Percentiles rank a stretch among this genome's conserved stretches.
These are phyloP conservation scores for Linnemannia zychae DNA, from an alignment of 192 early-diverging fungal species.

Conservation along the genomic window DNA sequence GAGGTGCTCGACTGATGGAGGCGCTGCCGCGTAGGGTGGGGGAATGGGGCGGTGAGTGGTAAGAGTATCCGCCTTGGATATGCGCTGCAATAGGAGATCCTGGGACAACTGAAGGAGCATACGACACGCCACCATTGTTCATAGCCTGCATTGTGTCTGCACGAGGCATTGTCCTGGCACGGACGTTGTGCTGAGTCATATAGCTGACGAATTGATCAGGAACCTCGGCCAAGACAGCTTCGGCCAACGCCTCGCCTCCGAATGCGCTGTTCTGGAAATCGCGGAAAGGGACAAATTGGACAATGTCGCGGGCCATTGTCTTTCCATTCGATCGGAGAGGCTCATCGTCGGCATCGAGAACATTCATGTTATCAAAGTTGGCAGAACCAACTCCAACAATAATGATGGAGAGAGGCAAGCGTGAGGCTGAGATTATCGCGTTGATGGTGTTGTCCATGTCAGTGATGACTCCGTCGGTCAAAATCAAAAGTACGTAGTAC, in stretches of 20 bases:
- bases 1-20: constrained; percentile 9
- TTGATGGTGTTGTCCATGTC: constrained; percentile 69
- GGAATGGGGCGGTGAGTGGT: not conserved
- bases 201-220: constrained; percentile 71
- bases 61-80: not conserved
- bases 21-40: not conserved
- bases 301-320: constrained; percentile 67
- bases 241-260: constrained; percentile 52
- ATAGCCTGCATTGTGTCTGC: constrained; percentile 49
- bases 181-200: constrained; percentile 58
- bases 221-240: constrained; percentile 70
- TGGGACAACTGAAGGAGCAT: not conserved
- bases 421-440: constrained; percentile 63
- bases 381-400: constrained; percentile 72
- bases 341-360: constrained; percentile 67
- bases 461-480: constrained; percentile 53
- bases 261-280: constrained; percentile 48
- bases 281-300: constrained; percentile 72
- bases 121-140: constrained; percentile 36
- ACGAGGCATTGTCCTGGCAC: constrained; percentile 41
- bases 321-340: constrained; percentile 47
- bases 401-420: constrained; percentile 66
- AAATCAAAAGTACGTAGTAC: constrained; percentile 47
- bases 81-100: not conserved
- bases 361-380: constrained; percentile 69